Conservation (phyloP, 2,329 filamentous ascomycete genomes). For the Aureobasidium melanogenum region DNA sequence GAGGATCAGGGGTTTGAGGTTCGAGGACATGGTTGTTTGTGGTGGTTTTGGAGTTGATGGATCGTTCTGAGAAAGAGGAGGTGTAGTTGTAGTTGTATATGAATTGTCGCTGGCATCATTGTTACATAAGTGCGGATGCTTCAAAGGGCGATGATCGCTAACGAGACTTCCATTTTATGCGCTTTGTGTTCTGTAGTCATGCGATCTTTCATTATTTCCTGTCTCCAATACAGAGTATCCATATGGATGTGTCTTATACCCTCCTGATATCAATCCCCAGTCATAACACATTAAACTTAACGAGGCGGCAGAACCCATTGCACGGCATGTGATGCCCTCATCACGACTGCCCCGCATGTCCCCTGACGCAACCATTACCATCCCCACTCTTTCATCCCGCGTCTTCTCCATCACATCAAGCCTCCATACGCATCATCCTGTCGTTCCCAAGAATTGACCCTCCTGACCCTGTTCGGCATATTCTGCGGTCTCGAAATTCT, state of each 20-base stretch:
- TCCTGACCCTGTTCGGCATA: not conserved
- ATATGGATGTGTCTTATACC: too few relatives aligned
- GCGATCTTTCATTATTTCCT: too few relatives aligned
- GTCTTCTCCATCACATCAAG: not conserved
- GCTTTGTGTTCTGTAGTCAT: too few relatives aligned
- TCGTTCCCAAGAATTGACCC: conserved; percentile 4
- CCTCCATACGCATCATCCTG: conserved; percentile 5
- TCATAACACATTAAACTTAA: not conserved
- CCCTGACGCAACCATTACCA: conserved; percentile 1
- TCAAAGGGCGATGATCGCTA: not conserved
- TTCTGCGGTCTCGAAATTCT: not conserved
- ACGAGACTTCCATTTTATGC: not conserved
- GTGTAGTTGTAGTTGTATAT: not conserved
- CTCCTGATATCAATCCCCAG: not conserved
- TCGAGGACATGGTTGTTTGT: conserved; percentile 16
- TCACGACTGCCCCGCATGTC: not conserved
- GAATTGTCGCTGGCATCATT: not conserved
- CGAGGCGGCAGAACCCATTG: not conserved
- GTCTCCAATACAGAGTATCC: too few relatives aligned
- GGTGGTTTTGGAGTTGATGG: not conserved
- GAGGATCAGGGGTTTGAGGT: conserved; percentile 29
- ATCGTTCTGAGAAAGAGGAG: not conserved
- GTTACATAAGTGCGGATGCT: not conserved
- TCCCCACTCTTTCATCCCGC: not conserved
- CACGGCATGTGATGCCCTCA: not conserved